A percentile compares a stretch with the other conserved stretches of the same genome.
Evolutionary conservation across 139 green algal species (phyloP).

Genomic region (Volvox reticuliferus): DNA sequence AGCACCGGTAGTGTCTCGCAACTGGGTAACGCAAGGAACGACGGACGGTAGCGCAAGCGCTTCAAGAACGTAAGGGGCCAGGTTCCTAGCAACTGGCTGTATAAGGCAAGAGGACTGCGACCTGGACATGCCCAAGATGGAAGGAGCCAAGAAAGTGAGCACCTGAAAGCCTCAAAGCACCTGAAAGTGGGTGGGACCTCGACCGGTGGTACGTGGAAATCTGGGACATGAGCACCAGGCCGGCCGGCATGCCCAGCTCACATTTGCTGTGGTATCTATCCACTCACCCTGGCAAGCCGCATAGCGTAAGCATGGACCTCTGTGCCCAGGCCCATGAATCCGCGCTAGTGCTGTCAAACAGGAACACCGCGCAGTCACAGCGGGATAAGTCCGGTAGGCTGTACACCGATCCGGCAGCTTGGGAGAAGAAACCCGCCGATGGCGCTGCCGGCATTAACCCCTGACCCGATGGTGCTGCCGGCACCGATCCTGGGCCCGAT

Average conservation of each 20-base stretch:
- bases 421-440: neutral
- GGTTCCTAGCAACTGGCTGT: neutral
- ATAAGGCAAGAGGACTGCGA: too few species aligned
- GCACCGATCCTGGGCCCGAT: neutral
- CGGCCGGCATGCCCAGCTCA: neutral
- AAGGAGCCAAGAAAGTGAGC: too few species aligned
- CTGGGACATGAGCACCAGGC: too few species aligned
- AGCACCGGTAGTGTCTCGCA: conserved; percentile 77
- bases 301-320: conserved; percentile 38
- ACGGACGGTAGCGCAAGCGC: too few species aligned
- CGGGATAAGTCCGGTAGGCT: conserved; percentile 50
- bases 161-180: neutral
- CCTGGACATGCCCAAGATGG: too few species aligned
- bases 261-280: neutral
- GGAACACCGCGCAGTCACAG: conserved; percentile 72
- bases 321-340: conserved; percentile 55
- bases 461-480: neutral
- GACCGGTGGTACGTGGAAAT: too few species aligned
- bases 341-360: conserved; percentile 72
- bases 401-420: neutral
- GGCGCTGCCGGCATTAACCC: neutral
- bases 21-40: conserved; percentile 13
- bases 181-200: too few species aligned
- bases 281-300: conserved; percentile 30
- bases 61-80: too few species aligned